Evolutionary conservation across 257 asterid species (phyloP).

Genomic region (Nicotiana obtusifolia): DNA sequence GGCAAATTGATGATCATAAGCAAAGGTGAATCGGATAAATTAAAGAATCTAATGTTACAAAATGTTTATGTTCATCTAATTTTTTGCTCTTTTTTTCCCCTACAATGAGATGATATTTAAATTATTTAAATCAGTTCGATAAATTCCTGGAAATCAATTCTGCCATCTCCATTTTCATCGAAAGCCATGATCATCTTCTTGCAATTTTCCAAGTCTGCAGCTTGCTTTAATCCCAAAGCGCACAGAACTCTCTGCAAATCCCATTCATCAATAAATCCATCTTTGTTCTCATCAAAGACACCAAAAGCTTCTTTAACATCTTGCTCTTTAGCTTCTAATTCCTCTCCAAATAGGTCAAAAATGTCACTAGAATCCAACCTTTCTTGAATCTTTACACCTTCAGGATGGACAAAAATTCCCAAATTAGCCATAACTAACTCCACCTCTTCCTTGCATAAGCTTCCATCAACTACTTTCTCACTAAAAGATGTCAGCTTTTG

Average conservation of each 20-base stretch:
- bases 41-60: not conserved
- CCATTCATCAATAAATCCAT: slow-evolving; percentile 69
- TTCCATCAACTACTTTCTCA: slow-evolving; percentile 13
- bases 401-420: slow-evolving; percentile 29
- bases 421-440: slow-evolving; percentile 44
- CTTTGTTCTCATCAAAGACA: slow-evolving; percentile 57
- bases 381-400: slow-evolving; percentile 18
- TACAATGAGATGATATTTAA: not conserved
- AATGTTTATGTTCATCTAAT: not conserved
- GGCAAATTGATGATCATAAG: not conserved
- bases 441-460: slow-evolving; percentile 35
- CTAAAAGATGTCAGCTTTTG: not conserved
- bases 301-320: slow-evolving; percentile 64
- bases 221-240: slow-evolving; percentile 55
- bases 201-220: slow-evolving; percentile 42
- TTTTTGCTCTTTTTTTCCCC: too few species aligned
- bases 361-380: slow-evolving; percentile 26
- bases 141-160: slow-evolving; percentile 58
- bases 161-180: slow-evolving; percentile 64
- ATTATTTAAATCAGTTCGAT: slow-evolving; percentile 17
- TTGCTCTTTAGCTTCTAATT: slow-evolving; percentile 30
- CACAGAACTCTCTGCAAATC: slow-evolving; percentile 58
- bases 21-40: not conserved
- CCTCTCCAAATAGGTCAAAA: slow-evolving; percentile 39
- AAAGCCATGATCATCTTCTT: slow-evolving; percentile 56